Conservation (phyloP, 345 rosid species). For the Mercurialis annua region DNA sequence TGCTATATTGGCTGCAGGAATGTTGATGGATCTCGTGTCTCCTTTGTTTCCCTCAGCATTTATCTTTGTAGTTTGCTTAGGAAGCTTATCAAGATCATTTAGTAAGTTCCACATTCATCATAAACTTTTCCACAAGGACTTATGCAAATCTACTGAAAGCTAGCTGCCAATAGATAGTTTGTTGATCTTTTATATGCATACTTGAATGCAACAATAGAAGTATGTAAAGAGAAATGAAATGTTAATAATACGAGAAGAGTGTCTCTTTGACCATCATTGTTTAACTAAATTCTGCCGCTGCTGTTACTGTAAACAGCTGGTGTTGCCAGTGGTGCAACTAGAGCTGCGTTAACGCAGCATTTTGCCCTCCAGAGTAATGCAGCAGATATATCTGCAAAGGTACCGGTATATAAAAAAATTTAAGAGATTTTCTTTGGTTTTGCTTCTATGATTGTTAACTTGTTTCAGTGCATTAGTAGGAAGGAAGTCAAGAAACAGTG, state of each 20-base stretch:
- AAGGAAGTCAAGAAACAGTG: conserved; percentile 94
- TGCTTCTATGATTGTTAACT: not conserved
- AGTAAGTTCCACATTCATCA: conserved; percentile 47
- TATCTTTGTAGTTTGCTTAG: conserved; percentile 83
- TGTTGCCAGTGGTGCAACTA: conserved; percentile 97
- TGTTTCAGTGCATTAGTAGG: conserved; percentile 38
- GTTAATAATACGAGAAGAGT: not conserved
- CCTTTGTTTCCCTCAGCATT: conserved; percentile 91
- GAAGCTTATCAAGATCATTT: conserved; percentile 90
- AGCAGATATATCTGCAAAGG: conserved; percentile 94
- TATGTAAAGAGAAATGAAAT: too few relatives aligned
- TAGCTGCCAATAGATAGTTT: conserved; percentile 2
- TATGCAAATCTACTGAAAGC: not conserved
- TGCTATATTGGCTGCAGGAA: conserved; percentile 55
- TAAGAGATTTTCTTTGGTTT: not conserved
- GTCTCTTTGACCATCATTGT: conserved; percentile 2
- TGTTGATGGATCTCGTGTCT: conserved; percentile 95
- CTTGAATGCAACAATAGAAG: not conserved
- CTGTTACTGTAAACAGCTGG: conserved; percentile 51
- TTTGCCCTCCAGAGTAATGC: conserved; percentile 95
- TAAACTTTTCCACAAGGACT: not conserved
- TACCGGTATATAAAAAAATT: conserved; percentile 21
- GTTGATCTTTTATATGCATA: not conserved
- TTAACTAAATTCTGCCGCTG: conserved; percentile 1
- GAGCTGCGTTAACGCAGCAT: conserved; percentile 97